Evolutionary conservation across 768 basidiomycete genomes (phyloP).

Genomic region (Lactarius psammicola): DNA sequence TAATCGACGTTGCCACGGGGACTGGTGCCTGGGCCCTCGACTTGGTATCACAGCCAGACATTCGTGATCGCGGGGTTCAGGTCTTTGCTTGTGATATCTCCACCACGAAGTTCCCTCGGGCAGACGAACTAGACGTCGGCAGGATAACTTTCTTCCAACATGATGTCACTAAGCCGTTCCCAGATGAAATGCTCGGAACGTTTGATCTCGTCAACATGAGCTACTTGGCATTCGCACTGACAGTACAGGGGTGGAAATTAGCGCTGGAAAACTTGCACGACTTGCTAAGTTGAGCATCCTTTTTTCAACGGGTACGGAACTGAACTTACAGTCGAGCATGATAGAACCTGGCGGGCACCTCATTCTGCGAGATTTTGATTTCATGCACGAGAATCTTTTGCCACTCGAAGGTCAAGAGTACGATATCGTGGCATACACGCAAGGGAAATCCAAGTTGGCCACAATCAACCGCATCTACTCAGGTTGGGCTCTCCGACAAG

Average conservation of each 20-base stretch:
- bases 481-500: too few relatives aligned
- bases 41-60: background rate
- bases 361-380: background rate
- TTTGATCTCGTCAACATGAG: constrained; percentile 3
- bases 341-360: constrained; percentile 10
- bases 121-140: background rate
- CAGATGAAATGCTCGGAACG: background rate
- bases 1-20: background rate
- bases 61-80: background rate
- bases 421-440: too few relatives aligned
- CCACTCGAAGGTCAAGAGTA: too few relatives aligned
- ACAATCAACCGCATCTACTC: too few relatives aligned
- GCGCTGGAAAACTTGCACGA: background rate
- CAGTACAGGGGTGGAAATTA: background rate
- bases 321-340: background rate
- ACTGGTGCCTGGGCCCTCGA: background rate
- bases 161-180: constrained; percentile 4
- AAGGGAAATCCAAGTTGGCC: too few relatives aligned
- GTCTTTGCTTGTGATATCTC: constrained; percentile 1
- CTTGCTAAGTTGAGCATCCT: background rate
- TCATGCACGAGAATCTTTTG: too few relatives aligned
- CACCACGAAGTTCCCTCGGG: background rate
- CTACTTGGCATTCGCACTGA: background rate
- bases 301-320: background rate
- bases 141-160: constrained; percentile 5